A percentile compares a stretch with the other conserved stretches of the same genome.
Evolutionary conservation across 345 rosid genomes (phyloP).

Genomic region (Geranium rotundifolium): DNA sequence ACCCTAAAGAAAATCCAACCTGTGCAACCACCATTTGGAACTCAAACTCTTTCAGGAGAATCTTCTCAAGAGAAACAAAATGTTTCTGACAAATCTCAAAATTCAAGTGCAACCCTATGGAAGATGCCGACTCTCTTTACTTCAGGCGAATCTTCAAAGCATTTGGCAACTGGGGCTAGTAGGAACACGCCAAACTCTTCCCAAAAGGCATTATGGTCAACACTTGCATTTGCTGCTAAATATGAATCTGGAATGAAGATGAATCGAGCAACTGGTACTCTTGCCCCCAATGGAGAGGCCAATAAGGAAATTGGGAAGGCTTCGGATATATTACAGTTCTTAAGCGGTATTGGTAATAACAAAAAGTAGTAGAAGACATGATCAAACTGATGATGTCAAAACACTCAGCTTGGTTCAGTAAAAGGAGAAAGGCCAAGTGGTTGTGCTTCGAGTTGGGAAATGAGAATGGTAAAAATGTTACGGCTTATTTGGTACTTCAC

Average conservation of each 20-base stretch:
- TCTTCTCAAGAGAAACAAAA: conserved; percentile 15
- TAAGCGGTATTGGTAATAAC: conserved; percentile 31
- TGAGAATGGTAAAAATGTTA: no score
- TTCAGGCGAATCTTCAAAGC: conserved; percentile 22
- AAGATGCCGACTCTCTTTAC: conserved; percentile 14
- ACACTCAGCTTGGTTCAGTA: background rate
- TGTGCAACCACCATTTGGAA: conserved; percentile 1
- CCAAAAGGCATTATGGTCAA: conserved; percentile 42
- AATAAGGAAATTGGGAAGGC: conserved; percentile 20
- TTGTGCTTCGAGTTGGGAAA: no score
- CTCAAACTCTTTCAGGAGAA: conserved; percentile 9
- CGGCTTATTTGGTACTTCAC: no score
- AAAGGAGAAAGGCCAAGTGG: no score
- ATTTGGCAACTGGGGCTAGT: conserved; percentile 7
- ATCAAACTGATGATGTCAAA: background rate
- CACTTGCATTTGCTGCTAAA: conserved; percentile 52
- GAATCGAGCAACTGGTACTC: conserved; percentile 15
- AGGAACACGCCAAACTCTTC: conserved; percentile 27
- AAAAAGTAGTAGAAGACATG: conserved; percentile 4
- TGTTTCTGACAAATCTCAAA: conserved; percentile 10
- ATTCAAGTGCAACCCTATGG: conserved; percentile 10
- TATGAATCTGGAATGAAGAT: conserved; percentile 33
- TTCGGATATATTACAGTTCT: conserved; percentile 45
- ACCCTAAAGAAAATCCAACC: conserved; percentile 15
- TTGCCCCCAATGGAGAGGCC: conserved; percentile 6